phyloP scores from a whole-genome alignment of 2,329 filamentous ascomycete species.

The Fusarium tricinctum region DNA sequence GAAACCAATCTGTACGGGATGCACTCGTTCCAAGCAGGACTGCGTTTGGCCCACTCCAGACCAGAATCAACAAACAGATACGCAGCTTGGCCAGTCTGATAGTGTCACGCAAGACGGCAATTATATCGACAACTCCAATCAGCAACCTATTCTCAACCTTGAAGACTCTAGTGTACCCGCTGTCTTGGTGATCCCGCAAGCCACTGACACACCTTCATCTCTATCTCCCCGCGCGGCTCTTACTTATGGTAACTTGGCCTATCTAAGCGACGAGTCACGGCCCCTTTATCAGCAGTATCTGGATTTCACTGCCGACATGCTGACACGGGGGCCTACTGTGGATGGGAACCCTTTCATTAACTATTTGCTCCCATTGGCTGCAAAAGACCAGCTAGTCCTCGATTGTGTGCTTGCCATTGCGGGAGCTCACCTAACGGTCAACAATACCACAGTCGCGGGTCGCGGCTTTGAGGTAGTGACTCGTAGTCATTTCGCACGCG shows the following conservation, averaged over 20 bases:
- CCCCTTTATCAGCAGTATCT: constrained; percentile 25
- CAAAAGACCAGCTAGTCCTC: constrained; percentile 1
- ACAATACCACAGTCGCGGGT: neutral
- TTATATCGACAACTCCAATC: neutral
- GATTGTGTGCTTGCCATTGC: constrained; percentile 24
- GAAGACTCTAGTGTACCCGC: no score
- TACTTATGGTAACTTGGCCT: constrained; percentile 10
- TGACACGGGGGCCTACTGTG: constrained; percentile 9
- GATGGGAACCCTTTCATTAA: constrained; percentile 24
- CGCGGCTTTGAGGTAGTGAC: constrained; percentile 10
- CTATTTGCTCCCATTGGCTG: constrained; percentile 16
- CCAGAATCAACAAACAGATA: neutral
- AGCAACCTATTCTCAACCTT: neutral
- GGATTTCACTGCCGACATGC: constrained; percentile 5
- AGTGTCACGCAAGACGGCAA: neutral
- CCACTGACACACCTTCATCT: neutral
- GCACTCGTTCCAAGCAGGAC: neutral
- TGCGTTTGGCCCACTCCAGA: neutral
- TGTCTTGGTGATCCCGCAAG: neutral
- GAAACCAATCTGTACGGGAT: neutral
- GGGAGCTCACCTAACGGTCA: constrained; percentile 6
- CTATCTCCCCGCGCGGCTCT: neutral
- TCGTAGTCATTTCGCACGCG: constrained; percentile 8
- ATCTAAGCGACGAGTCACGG: constrained; percentile 14
- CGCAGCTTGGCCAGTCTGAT: neutral